These are phyloP conservation scores for Picochlorum sp. DNA, from an alignment of 139 green algal species.

Conservation along the genomic window DNA sequence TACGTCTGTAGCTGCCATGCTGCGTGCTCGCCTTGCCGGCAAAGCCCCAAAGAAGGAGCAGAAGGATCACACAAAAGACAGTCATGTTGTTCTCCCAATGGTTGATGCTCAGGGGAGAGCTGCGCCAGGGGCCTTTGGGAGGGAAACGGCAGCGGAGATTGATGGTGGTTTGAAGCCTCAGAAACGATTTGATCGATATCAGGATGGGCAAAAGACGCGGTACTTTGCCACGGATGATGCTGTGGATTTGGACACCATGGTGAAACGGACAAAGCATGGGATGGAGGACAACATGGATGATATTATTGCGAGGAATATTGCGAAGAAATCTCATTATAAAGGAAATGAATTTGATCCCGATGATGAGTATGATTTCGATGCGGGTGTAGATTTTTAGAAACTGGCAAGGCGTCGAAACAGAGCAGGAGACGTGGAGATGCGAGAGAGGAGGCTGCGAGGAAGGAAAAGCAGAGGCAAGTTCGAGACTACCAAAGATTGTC, in stretches of 20 bases:
- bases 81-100: conserved; percentile 50
- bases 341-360: conserved; percentile 47
- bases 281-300: conserved; percentile 56
- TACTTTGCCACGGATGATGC: conserved; percentile 88
- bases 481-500: conserved; percentile 16
- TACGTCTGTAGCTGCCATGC: conserved; percentile 42
- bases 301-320: conserved; percentile 67
- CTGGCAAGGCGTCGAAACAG: conserved; percentile 17
- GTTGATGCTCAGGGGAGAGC: conserved; percentile 64
- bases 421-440: background rate
- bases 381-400: conserved; percentile 64
- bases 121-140: conserved; percentile 71
- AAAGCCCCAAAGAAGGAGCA: conserved; percentile 8
- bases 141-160: conserved; percentile 30
- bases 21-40: conserved; percentile 45
- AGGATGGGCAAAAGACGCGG: conserved; percentile 41
- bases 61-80: background rate
- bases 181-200: conserved; percentile 52
- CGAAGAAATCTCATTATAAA: conserved; percentile 24
- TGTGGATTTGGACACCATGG: conserved; percentile 56
- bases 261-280: conserved; percentile 58
- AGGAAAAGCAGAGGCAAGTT: conserved; percentile 39
- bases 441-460: conserved; percentile 10
- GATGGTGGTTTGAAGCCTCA: conserved; percentile 1
- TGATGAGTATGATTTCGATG: conserved; percentile 92